Conservation (phyloP, 2,329 filamentous ascomycete species). For the Plectosphaerella plurivora region DNA sequence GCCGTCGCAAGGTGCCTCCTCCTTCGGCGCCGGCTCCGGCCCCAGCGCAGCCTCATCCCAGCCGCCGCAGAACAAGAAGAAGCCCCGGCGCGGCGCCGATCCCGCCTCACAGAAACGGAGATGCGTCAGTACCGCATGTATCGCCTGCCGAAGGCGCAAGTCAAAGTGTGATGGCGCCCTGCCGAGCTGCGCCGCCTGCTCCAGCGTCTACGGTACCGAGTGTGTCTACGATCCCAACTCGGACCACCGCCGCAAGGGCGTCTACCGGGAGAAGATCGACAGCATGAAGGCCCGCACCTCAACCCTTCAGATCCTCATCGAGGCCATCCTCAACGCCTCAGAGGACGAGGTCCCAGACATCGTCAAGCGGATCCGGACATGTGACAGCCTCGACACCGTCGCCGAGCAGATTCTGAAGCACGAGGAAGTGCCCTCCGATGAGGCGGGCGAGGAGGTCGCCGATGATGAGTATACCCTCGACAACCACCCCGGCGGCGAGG, state of each 20-base stretch:
- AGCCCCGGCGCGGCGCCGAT: slow-evolving; percentile 44
- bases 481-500: slow-evolving; percentile 55
- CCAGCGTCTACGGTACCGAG: slow-evolving; percentile 84
- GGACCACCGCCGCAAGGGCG: slow-evolving; percentile 92
- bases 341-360: slow-evolving; percentile 81
- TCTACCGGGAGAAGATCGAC: slow-evolving; percentile 92
- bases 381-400: slow-evolving; percentile 61
- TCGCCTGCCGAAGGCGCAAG: slow-evolving; percentile 74
- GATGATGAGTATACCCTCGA: slow-evolving; percentile 31
- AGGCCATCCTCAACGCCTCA: slow-evolving; percentile 85
- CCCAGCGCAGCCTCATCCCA: slow-evolving; percentile 3
- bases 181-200: slow-evolving; percentile 91
- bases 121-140: slow-evolving; percentile 80
- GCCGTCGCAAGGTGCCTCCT: background rate
- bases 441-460: slow-evolving; percentile 23
- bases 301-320: slow-evolving; percentile 86
- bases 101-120: slow-evolving; percentile 58
- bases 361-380: slow-evolving; percentile 82
- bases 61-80: slow-evolving; percentile 35
- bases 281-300: slow-evolving; percentile 81
- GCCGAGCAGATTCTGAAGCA: slow-evolving; percentile 49
- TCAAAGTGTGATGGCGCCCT: slow-evolving; percentile 89
- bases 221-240: slow-evolving; percentile 96
- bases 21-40: background rate
- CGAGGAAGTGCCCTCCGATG: slow-evolving; percentile 25